Conservation (phyloP, 2,329 filamentous ascomycete species). For the Neopestalotiopsis sp. region DNA sequence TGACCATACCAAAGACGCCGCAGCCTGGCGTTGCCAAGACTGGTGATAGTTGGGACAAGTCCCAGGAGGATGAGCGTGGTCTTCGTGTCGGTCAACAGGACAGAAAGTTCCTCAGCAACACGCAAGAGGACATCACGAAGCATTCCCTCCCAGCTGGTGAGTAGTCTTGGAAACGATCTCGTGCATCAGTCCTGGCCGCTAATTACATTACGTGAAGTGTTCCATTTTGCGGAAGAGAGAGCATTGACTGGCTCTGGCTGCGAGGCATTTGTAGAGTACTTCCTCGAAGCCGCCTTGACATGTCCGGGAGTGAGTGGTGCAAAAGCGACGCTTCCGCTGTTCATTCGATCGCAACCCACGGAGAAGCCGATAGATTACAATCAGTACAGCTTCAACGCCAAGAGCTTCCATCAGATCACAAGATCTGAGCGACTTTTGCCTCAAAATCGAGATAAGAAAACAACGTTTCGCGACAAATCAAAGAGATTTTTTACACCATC, state of each 20-base stretch:
- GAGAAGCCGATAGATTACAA: slow-evolving; percentile 10
- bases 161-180: not conserved
- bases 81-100: not conserved
- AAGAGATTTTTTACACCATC: slow-evolving; percentile 17
- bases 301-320: slow-evolving; percentile 13
- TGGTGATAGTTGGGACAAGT: slow-evolving; percentile 15
- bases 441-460: slow-evolving; percentile 4
- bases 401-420: not conserved
- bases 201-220: not conserved
- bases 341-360: slow-evolving; percentile 13
- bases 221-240: slow-evolving; percentile 8
- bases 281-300: slow-evolving; percentile 15
- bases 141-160: slow-evolving; percentile 12
- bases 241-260: not conserved
- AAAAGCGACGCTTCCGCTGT: slow-evolving; percentile 12
- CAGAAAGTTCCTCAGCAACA: slow-evolving; percentile 14
- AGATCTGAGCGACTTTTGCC: slow-evolving; percentile 15
- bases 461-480: slow-evolving; percentile 17
- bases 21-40: slow-evolving; percentile 15
- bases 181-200: not conserved
- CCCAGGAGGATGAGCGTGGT: not conserved
- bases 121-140: slow-evolving; percentile 16
- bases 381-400: slow-evolving; percentile 5
- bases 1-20: slow-evolving; percentile 17
- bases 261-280: slow-evolving; percentile 22